Percentiles rank a stretch among this genome's conserved stretches.
phyloP scores from a whole-genome alignment of 2,329 filamentous ascomycete genomes.

The Amylocarpus encephaloides region DNA sequence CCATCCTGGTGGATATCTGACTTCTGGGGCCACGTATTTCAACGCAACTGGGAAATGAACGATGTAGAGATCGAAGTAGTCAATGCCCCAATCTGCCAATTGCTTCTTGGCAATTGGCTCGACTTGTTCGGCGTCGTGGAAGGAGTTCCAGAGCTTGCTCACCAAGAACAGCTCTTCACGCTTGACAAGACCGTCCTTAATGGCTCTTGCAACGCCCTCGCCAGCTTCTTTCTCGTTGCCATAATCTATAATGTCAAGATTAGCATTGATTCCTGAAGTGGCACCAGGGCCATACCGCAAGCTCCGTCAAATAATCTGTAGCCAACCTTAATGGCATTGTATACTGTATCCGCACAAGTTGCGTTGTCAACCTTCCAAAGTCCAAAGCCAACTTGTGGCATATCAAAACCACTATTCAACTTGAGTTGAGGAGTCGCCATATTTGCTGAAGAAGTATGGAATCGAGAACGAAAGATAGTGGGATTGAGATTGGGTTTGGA shows the following conservation, averaged over 20 bases:
- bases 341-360: conserved; percentile 59
- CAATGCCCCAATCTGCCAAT: conserved; percentile 74
- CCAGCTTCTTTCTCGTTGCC: conserved; percentile 76
- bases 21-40: conserved; percentile 74
- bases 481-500: background rate
- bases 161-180: conserved; percentile 87
- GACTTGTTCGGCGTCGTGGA: conserved; percentile 74
- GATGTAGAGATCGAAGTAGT: conserved; percentile 86
- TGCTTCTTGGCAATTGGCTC: conserved; percentile 70
- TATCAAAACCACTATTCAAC: conserved; percentile 42
- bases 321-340: conserved; percentile 56
- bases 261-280: background rate
- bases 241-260: conserved; percentile 53
- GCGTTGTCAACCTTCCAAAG: conserved; percentile 66
- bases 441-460: conserved; percentile 23
- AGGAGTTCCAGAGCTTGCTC: conserved; percentile 89
- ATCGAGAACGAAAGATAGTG: conserved; percentile 6
- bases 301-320: conserved; percentile 57
- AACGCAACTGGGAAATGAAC: conserved; percentile 86
- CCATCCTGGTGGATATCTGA: conserved; percentile 78
- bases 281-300: conserved; percentile 38
- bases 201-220: conserved; percentile 69
- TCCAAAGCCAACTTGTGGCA: conserved; percentile 58
- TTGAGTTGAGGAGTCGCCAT: conserved; percentile 31
- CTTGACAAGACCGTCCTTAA: conserved; percentile 74